A percentile compares a stretch with the other conserved stretches of the same genome.
Conservation (phyloP, 805 yeast species). For the Schizosaccharomyces cryophilus region DNA sequence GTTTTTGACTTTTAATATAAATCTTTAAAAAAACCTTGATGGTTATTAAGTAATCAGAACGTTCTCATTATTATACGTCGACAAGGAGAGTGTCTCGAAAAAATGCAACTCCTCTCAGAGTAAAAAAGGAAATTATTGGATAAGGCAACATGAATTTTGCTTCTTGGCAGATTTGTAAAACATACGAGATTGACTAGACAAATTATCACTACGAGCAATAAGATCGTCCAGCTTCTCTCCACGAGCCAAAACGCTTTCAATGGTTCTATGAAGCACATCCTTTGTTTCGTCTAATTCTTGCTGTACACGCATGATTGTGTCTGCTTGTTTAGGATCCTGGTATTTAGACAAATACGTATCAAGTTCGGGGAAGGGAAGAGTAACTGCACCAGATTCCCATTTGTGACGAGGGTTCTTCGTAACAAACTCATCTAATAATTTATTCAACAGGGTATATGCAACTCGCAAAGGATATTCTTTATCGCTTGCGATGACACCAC, state of each 20-base stretch:
- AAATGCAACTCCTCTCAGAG: not conserved
- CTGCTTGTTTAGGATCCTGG: conserved; percentile 95
- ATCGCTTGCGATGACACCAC: conserved; percentile 80
- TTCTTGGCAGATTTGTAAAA: conserved; percentile 94
- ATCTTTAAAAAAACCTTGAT: too few species aligned
- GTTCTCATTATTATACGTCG: too few species aligned
- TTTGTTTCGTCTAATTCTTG: conserved; percentile 95
- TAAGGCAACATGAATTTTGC: conserved; percentile 56
- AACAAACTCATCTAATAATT: conserved; percentile 71
- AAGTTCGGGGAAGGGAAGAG: conserved; percentile 30
- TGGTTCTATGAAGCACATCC: conserved; percentile 84
- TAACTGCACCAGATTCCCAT: conserved; percentile 25
- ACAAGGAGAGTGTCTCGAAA: not conserved
- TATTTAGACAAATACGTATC: conserved; percentile 53
- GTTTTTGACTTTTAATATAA: too few species aligned
- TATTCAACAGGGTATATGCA: conserved; percentile 78
- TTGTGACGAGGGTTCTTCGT: conserved; percentile 51
- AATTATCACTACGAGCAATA: conserved; percentile 86
- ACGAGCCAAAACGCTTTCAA: conserved; percentile 78
- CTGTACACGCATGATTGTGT: conserved; percentile 87
- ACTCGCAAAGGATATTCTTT: conserved; percentile 93
- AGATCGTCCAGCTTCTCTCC: conserved; percentile 87
- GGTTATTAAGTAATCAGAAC: too few species aligned
- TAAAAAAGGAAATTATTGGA: conserved; percentile 10
- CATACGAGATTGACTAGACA: conserved; percentile 69